These are phyloP conservation scores for Suillus americanus DNA, from an alignment of 768 basidiomycete species.

Conservation along the genomic window DNA sequence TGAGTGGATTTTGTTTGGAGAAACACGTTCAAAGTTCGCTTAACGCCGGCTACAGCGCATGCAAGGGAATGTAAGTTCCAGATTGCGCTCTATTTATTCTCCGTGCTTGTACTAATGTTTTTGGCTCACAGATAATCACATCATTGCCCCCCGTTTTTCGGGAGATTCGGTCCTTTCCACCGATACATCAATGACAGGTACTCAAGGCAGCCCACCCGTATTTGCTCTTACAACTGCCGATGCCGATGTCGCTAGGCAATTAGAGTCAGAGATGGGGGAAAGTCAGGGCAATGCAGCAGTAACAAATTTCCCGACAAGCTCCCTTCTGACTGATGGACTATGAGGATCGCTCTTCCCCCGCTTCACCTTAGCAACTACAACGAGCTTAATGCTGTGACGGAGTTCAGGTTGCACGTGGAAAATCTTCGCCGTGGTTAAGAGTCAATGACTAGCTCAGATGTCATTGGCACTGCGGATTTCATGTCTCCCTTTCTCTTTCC, in stretches of 20 bases:
- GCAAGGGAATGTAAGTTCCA: conserved; percentile 68
- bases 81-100: neutral
- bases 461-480: neutral
- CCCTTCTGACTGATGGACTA: neutral
- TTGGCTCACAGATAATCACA: conserved; percentile 38
- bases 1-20: conserved; percentile 32
- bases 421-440: neutral
- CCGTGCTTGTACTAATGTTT: conserved; percentile 9
- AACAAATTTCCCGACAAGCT: neutral
- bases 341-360: neutral
- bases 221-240: neutral
- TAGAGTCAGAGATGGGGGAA: neutral
- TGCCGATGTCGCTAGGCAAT: neutral
- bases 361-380: neutral
- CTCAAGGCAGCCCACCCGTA: neutral
- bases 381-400: neutral
- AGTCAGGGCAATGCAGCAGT: conserved; percentile 2
- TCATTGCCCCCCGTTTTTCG: conserved; percentile 20
- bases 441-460: neutral
- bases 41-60: conserved; percentile 46
- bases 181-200: neutral
- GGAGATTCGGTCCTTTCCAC: neutral
- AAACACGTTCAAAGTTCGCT: conserved; percentile 4
- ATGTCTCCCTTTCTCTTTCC: neutral
- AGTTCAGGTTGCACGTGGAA: neutral